phyloP scores from a whole-genome alignment of 148 eudicot species.

The Talinum fruticosum region DNA sequence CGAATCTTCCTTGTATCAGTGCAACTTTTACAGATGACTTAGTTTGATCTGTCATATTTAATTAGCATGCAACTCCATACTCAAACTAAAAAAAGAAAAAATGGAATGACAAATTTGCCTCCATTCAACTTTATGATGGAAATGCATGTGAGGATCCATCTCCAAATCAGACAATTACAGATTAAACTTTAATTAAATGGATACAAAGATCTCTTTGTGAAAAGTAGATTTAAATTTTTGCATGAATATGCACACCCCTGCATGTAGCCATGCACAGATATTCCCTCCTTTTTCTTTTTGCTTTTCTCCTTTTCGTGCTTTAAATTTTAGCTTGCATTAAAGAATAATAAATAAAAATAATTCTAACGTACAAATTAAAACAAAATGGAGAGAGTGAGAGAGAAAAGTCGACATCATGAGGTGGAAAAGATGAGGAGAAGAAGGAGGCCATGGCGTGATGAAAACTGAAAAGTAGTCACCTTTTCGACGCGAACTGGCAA shows the following conservation, averaged over 20 bases:
- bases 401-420: conserved; percentile 27
- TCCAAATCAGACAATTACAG: background rate
- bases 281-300: conserved; percentile 23
- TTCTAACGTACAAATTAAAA: conserved; percentile 7
- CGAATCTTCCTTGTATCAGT: too few species aligned
- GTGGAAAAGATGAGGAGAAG: conserved; percentile 3
- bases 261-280: conserved; percentile 3
- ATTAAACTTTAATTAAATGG: background rate
- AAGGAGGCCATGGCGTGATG: background rate
- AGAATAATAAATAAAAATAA: conserved; percentile 9
- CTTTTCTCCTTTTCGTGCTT: conserved; percentile 18
- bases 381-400: background rate
- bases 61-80: too few species aligned
- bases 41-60: too few species aligned
- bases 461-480: conserved; percentile 18
- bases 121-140: background rate
- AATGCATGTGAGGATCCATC: background rate
- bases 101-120: too few species aligned
- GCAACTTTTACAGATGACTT: too few species aligned
- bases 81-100: too few species aligned
- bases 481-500: conserved; percentile 1
- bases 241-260: conserved; percentile 34
- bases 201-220: background rate
- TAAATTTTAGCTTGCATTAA: conserved; percentile 24
- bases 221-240: conserved; percentile 11